Base-by-base conservation (phyloP, 2,329 filamentous ascomycete species). In the Talaromyces sp. region DNA sequence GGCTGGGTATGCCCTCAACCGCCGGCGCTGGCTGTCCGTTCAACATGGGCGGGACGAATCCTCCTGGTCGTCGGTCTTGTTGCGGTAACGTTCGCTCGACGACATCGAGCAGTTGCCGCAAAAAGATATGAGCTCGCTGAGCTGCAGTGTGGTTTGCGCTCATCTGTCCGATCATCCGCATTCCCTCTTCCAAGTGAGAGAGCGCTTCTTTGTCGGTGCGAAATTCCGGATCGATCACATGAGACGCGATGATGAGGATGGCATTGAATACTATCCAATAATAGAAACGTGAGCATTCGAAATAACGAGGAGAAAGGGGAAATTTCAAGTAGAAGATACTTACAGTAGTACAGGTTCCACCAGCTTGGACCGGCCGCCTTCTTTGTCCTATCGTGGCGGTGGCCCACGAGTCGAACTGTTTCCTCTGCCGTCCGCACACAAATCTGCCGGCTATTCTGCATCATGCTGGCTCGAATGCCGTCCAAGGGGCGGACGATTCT, bases 261-360 rank as follows among this genome's bases (percentile, higher is more conserved):
- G 61, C 61, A 28, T 63, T 63, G 27, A 63, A 63, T 36, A 63
- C 61, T 63, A 28, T n/a, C 27, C 27, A 11, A 11, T 5, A 28
- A 27, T 5, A 13, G 2, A 25, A 47, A 25, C 9, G 11, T 30
- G 6, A 55, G 52, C 42, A 15, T 55, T 55, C 28, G 5, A 8
- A 39, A 39, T n/a, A 15, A 58, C 22, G 33, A 59, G 22, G 19
- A 15, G 28, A 42, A 17, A 25, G 9, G 9, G 4, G 4, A 15
- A n/a, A 39, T 36, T 11, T 36, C 33, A 30, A 25, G 27, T 22
- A 6, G 8, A 7, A 7, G 28, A 30, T n/a, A 1, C 57, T 60
- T 60, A 63, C 61, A 58, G 32, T 63, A 63, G 51, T 63, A 63
- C 8, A 63, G 53, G 15, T 63, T 63, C 42, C 58, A 63, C 61